phyloP scores from a whole-genome alignment of 2,329 filamentous ascomycete genomes.

The Calonectria pseudoreteaudii region DNA sequence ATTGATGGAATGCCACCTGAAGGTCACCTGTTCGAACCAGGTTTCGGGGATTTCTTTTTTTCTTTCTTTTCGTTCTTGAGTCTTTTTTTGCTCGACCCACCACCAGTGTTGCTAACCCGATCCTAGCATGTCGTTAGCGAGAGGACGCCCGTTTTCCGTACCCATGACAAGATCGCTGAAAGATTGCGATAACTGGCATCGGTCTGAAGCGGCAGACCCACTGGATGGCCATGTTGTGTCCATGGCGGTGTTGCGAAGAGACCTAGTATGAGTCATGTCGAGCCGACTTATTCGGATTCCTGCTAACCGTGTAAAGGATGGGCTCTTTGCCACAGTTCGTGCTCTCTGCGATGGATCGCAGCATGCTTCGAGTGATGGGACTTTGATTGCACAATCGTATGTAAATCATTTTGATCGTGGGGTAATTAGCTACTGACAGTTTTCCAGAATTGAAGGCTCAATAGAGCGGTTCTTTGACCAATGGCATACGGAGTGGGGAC shows the following conservation, averaged over 20 bases:
- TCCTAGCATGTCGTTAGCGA: conserved; percentile 72
- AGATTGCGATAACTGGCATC: conserved; percentile 77
- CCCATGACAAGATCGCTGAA: conserved; percentile 75
- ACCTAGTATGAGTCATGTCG: conserved; percentile 61
- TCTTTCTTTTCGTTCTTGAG: neutral
- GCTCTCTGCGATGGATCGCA: conserved; percentile 70
- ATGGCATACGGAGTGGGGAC: conserved; percentile 74
- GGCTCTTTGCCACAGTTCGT: conserved; percentile 68
- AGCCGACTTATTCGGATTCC: conserved; percentile 12
- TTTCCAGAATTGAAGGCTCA: conserved; percentile 62
- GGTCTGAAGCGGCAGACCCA: conserved; percentile 70
- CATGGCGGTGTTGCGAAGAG: conserved; percentile 75
- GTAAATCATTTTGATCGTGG: conserved; percentile 25
- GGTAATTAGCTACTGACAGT: conserved; percentile 25
- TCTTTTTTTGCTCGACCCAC: neutral
- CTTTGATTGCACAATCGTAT: conserved; percentile 64
- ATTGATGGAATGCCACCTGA: conserved; percentile 11
- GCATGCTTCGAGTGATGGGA: conserved; percentile 60
- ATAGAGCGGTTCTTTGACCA: conserved; percentile 75
- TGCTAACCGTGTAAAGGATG: conserved; percentile 54
- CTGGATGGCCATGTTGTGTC: conserved; percentile 80
- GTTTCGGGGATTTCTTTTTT: conserved; percentile 8
- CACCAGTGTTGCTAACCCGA: neutral
- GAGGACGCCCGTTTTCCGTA: conserved; percentile 76
- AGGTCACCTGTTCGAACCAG: conserved; percentile 11